phyloP scores from a whole-genome alignment of 1,284 basidiomycete genomes.

The Cystobasidiaceae sp. region DNA sequence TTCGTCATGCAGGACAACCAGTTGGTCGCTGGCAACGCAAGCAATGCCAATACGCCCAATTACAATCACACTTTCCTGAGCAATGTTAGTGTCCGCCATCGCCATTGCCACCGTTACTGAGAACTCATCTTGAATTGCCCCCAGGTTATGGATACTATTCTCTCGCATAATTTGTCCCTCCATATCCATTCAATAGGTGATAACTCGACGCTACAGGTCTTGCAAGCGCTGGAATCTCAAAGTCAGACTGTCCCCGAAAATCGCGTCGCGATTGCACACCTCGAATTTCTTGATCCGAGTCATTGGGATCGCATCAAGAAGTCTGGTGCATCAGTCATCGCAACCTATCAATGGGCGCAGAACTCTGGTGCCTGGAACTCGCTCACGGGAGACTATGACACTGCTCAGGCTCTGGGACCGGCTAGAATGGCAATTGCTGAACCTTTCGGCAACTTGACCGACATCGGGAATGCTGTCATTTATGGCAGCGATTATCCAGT shows the following conservation, averaged over 20 bases:
- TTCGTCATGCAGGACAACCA: not conserved
- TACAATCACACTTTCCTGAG: not conserved
- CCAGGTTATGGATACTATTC: not conserved
- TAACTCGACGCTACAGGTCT: not conserved
- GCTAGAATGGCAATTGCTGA: not conserved
- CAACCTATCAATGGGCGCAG: not conserved
- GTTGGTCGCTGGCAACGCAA: not conserved
- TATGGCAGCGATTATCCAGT: too few species aligned
- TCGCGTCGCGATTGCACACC: not conserved
- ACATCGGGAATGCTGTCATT: too few species aligned
- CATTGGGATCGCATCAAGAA: not conserved
- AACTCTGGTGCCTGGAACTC: not conserved
- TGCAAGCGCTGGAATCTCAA: not conserved
- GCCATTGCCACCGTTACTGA: too few species aligned
- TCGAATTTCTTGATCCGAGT: not conserved
- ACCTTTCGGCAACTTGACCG: not conserved
- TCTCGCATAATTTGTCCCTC: not conserved
- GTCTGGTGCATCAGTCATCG: not conserved
- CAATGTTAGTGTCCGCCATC: not conserved
- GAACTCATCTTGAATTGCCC: too few species aligned
- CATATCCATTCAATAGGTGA: not conserved
- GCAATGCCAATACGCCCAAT: not conserved
- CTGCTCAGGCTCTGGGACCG: not conserved
- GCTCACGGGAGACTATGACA: not conserved
- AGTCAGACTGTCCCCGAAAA: not conserved